Evolutionary conservation across 441 rosid species (phyloP).

Genomic region (Corymbia citriodora): DNA sequence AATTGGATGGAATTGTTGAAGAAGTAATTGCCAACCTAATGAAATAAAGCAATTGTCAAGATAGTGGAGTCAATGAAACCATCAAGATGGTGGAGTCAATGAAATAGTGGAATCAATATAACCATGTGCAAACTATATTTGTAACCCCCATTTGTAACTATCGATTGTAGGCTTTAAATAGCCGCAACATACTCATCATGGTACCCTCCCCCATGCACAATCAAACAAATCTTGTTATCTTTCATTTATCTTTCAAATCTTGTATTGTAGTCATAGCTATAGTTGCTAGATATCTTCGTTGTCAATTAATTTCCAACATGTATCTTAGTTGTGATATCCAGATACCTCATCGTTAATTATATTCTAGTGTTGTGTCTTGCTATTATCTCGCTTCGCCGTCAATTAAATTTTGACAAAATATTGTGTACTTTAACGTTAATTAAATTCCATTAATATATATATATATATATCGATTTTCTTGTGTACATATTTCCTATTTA

Average conservation of each 20-base stretch:
- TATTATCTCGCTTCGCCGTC: not conserved
- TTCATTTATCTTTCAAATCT: no score
- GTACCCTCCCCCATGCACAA: not conserved
- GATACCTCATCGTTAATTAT: not conserved
- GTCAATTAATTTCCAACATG: not conserved
- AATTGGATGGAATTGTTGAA: not conserved
- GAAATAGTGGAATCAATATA: not conserved
- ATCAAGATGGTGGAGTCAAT: not conserved
- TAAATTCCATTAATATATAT: not conserved
- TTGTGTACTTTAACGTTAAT: not conserved
- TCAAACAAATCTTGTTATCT: not conserved
- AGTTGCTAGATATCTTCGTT: not conserved
- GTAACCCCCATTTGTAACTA: not conserved
- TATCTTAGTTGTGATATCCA: not conserved
- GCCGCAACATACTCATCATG: not conserved
- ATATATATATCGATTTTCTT: not conserved
- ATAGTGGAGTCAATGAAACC: not conserved
- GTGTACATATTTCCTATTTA: not conserved
- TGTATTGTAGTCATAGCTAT: not conserved
- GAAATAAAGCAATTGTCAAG: not conserved
- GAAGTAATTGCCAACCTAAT: not conserved
- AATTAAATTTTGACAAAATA: no score
- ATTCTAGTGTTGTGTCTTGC: no score
- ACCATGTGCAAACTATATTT: not conserved
- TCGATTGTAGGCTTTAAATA: not conserved